phyloP scores from a whole-genome alignment of 2,329 filamentous ascomycete genomes.

The Tricladium varicosporioides region DNA sequence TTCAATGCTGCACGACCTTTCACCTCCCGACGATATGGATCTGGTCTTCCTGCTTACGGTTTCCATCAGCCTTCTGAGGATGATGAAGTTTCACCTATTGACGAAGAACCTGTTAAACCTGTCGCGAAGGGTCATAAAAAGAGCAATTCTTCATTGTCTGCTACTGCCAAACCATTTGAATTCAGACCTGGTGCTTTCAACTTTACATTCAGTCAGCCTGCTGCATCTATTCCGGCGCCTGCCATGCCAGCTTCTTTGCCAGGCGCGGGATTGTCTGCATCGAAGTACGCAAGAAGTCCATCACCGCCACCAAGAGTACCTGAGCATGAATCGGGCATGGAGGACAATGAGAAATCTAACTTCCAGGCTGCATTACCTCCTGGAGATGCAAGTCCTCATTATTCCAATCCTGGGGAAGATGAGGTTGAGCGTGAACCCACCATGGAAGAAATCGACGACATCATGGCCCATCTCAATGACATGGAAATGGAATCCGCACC shows the following conservation, averaged over 20 bases:
- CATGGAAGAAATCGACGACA: conserved; percentile 85
- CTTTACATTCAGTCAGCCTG: conserved; percentile 26
- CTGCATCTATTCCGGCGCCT: conserved; percentile 7
- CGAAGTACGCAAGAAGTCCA: conserved; percentile 31
- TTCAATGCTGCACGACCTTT: conserved; percentile 36
- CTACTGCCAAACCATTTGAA: conserved; percentile 67
- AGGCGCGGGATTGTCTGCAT: conserved; percentile 21
- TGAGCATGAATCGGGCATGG: conserved; percentile 15
- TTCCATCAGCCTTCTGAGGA: conserved; percentile 32
- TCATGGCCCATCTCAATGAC: conserved; percentile 83
- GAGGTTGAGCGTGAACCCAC: conserved; percentile 36
- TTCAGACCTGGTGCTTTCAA: conserved; percentile 28
- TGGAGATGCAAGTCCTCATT: conserved; percentile 14
- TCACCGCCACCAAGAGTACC: conserved; percentile 22
- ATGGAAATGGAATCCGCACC: conserved; percentile 58
- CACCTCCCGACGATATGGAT: conserved; percentile 26
- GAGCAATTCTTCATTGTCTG: conserved; percentile 61
- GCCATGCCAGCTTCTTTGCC: conserved; percentile 13
- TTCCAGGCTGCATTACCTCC: conserved; percentile 30
- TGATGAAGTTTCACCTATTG: conserved; percentile 14
- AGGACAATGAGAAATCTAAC: conserved; percentile 23
- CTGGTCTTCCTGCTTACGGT: conserved; percentile 29
- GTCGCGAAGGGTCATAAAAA: conserved; percentile 37
- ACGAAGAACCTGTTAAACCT: conserved; percentile 18
- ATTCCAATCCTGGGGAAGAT: conserved; percentile 13